Conservation (phyloP, 2,329 filamentous ascomycete genomes). For the Polytolypa hystricis region DNA sequence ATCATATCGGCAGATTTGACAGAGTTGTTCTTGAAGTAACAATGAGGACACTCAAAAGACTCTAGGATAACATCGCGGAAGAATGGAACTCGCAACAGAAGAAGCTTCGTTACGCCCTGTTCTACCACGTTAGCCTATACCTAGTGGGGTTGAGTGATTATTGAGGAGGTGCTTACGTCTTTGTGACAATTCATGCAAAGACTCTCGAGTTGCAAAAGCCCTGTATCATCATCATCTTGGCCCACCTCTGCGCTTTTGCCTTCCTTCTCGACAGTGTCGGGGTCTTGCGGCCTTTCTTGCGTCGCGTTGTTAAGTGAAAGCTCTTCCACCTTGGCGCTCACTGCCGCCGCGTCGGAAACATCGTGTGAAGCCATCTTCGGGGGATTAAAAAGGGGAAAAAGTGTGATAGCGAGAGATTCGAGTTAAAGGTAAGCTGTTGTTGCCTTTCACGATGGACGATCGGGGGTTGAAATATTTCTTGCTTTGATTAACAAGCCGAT, state of each 20-base stretch:
- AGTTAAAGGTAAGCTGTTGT: no score
- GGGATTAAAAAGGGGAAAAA: neutral
- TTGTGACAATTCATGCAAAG: conserved; percentile 79
- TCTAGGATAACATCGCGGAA: conserved; percentile 97
- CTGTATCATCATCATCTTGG: conserved; percentile 30
- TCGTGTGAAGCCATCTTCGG: neutral
- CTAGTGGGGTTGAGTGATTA: neutral
- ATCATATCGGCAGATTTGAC: conserved; percentile 87
- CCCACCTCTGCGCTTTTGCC: conserved; percentile 11
- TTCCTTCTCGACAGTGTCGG: neutral
- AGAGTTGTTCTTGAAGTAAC: conserved; percentile 81
- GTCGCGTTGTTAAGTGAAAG: neutral
- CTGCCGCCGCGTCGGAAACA: neutral
- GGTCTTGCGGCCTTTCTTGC: neutral
- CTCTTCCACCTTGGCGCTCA: neutral
- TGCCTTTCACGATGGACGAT: no score
- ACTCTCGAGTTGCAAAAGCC: conserved; percentile 47
- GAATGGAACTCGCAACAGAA: conserved; percentile 88
- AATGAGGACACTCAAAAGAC: conserved; percentile 89
- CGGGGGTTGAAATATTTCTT: no score
- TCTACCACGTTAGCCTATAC: conserved; percentile 9
- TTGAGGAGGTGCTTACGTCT: conserved; percentile 42
- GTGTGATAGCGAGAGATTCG: no score
- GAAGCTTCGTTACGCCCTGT: conserved; percentile 71
- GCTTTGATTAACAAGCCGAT: no score